Evolutionary conservation across 78 protist genomes (phyloP).

Genomic region (Anaeramoeba ignava): DNA sequence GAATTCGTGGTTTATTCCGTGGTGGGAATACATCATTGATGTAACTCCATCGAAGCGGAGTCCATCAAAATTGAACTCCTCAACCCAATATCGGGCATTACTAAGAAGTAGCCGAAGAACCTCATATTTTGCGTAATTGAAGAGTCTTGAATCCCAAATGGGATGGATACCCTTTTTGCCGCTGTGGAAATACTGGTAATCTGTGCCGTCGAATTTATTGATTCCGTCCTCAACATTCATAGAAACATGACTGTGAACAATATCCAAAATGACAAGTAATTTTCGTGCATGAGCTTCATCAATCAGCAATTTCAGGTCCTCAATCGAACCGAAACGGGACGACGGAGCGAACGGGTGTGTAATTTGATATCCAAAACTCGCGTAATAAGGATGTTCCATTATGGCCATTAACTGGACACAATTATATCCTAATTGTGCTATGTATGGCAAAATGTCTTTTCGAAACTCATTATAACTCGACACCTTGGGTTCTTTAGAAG

Average conservation of each 20-base stretch:
- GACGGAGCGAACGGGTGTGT: constrained; percentile 53
- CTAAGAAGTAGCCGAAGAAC: constrained; percentile 74
- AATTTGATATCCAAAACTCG: constrained; percentile 63
- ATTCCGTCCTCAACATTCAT: constrained; percentile 69
- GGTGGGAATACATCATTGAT: constrained; percentile 76
- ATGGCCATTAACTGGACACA: constrained; percentile 83
- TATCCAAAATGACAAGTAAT: constrained; percentile 67
- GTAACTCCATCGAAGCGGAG: constrained; percentile 92
- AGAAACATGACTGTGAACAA: constrained; percentile 57
- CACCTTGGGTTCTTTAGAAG: constrained; percentile 42
- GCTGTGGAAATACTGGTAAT: constrained; percentile 66
- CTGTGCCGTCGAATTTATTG: constrained; percentile 69
- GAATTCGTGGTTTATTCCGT: constrained; percentile 58
- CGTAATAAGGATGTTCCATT: constrained; percentile 92
- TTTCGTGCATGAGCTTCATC: constrained; percentile 69
- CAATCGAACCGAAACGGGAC: constrained; percentile 26
- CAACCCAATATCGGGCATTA: constrained; percentile 54
- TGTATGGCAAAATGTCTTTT: constrained; percentile 13
- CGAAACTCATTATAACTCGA: constrained; percentile 49
- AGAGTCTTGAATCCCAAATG: constrained; percentile 78
- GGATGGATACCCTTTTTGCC: constrained; percentile 54
- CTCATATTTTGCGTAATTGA: constrained; percentile 72
- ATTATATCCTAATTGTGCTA: constrained; percentile 27
- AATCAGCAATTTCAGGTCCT: constrained; percentile 60
- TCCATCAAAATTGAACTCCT: constrained; percentile 80